Base-by-base conservation (phyloP, 768 basidiomycete species). In the Pleurotus djamor region DNA sequence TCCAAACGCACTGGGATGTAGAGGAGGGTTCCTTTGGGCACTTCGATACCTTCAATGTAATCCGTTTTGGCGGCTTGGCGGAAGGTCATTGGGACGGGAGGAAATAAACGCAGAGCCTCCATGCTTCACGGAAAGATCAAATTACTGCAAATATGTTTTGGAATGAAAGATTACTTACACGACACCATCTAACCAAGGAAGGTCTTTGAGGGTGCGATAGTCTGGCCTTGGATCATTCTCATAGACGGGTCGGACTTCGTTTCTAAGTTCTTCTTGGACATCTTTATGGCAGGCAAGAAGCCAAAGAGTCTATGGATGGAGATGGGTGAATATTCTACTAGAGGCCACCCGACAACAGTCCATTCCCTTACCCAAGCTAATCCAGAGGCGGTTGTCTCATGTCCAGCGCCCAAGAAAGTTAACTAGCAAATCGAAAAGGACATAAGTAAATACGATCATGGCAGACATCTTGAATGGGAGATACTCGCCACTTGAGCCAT, bases 261-360 rank as follows among this genome's bases (percentile, higher is more conserved):
- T 77, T 4, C 86, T 79, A 2, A 89, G 75, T 45, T 73, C 75
- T 5, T 68, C 71, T 66, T 87, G 86, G 51, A 75, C 69, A 16
- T 76, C 73, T 3, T 72, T 77, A 65, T 85, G 71, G 43, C 81
- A 79, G 7, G 83, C 78, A 12, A 87, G 76, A 21, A 82, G 72
- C 81, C 82, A 83, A 6, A 83, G 69, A 0, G 81, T 80, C 82
- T 79, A 43, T 63, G 7, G 5, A 5, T 6, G 6, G 35, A 8
- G 10, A 32, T 21, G 16, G 45, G 21, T 9, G 57, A 34, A 43
- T 9, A 33, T 9, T 34, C 5, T 28, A 9, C n/a, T 16, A 9
- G 45, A 8, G n/a, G 7, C 8, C 52, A 45, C 8, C 8, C 44
- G 33, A 16, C 10, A 12, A 36, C 7, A 62, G n/a, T n/a, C n/a